phyloP scores from a whole-genome alignment of 2,329 filamentous ascomycete species.

The Nemania diffusa region DNA sequence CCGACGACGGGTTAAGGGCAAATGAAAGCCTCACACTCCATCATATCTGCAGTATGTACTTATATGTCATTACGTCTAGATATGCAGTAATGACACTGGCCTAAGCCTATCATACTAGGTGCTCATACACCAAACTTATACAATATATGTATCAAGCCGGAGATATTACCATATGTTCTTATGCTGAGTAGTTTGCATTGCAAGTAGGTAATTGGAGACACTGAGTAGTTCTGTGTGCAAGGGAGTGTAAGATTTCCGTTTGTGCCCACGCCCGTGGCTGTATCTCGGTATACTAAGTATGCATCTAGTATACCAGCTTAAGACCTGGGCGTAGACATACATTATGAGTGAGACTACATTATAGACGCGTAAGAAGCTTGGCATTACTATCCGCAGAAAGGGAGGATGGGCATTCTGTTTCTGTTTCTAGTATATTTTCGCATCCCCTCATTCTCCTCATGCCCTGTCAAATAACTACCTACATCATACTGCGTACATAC shows the following conservation, averaged over 20 bases:
- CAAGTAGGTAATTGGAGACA: too few relatives aligned
- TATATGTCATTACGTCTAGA: too few relatives aligned
- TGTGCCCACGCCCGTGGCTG: too few relatives aligned
- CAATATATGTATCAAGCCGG: too few relatives aligned
- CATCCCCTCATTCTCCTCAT: not conserved
- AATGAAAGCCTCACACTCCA: not conserved
- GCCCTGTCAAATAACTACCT: not conserved
- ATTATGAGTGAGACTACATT: not conserved
- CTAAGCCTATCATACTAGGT: too few relatives aligned
- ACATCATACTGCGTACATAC: not conserved
- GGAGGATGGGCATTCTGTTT: slow-evolving; percentile 2
- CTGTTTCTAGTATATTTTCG: not conserved
- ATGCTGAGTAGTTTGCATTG: not conserved
- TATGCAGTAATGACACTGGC: too few relatives aligned
- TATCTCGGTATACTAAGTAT: not conserved
- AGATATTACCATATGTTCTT: not conserved
- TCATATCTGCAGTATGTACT: too few relatives aligned
- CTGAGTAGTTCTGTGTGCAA: too few relatives aligned
- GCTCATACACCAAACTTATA: too few relatives aligned
- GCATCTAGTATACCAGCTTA: too few relatives aligned
- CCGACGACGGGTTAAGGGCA: not conserved
- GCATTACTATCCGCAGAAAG: slow-evolving; percentile 1
- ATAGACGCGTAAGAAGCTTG: slow-evolving; percentile 5
- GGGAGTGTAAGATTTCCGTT: not conserved
- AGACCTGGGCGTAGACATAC: too few relatives aligned